Conservation (phyloP, 495 filamentous ascomycete species). For the Podospora tetraspora region DNA sequence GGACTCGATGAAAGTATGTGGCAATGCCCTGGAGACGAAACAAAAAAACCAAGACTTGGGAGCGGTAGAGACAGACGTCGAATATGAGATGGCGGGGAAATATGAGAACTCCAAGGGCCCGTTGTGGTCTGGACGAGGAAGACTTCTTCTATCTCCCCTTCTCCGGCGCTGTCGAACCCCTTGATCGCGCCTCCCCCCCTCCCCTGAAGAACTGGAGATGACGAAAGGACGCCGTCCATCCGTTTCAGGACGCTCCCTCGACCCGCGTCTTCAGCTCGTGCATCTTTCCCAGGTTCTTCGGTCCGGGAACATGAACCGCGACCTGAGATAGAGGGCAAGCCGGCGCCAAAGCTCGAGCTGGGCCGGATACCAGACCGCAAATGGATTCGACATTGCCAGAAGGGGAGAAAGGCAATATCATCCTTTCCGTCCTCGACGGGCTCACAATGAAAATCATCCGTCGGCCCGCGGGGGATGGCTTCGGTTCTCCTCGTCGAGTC, state of each 20-base stretch:
- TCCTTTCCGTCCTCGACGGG: conserved; percentile 12
- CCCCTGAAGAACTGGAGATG: background rate
- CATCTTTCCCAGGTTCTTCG: background rate
- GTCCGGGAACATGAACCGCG: background rate
- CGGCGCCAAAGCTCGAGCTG: background rate
- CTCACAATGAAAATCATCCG: background rate
- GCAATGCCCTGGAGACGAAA: background rate
- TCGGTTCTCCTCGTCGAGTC: background rate
- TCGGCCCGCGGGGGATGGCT: conserved; percentile 2
- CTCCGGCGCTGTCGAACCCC: background rate
- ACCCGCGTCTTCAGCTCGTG: background rate
- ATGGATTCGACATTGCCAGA: conserved; percentile 16
- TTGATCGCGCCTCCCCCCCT: background rate
- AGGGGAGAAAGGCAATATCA: conserved; percentile 1
- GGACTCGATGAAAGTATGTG: background rate
- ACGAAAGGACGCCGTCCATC: background rate
- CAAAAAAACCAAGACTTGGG: background rate
- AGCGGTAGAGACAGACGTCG: background rate
- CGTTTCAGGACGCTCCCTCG: background rate
- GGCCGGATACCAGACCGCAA: conserved; percentile 9
- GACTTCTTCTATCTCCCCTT: conserved; percentile 4
- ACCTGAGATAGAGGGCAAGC: background rate
- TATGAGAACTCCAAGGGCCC: background rate
- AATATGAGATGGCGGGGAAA: conserved; percentile 3
- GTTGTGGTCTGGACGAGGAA: background rate